Percentiles rank a stretch among this genome's conserved stretches.
Evolutionary conservation across 2,329 filamentous ascomycete species (phyloP).

Genomic region (Alternaria sp.): DNA sequence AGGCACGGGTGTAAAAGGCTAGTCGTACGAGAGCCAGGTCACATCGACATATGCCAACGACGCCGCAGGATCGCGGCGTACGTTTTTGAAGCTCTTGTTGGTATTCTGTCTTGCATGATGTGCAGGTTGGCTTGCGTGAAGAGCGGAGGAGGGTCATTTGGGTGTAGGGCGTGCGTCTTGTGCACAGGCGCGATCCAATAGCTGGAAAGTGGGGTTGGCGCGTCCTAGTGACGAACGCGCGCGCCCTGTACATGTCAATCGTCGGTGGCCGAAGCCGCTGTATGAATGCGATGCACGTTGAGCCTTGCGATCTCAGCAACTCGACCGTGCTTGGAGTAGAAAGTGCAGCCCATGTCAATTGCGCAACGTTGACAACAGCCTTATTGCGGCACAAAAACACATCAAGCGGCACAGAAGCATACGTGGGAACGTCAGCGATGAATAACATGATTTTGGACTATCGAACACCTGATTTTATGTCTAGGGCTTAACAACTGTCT

Average conservation of each 20-base stretch:
- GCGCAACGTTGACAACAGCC: neutral
- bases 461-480: neutral
- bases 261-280: neutral
- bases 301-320: neutral
- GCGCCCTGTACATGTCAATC: slow-evolving; percentile 14
- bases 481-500: slow-evolving; percentile 27
- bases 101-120: neutral
- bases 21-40: neutral
- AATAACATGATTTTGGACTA: neutral
- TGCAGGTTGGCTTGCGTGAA: neutral
- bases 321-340: neutral
- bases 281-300: neutral
- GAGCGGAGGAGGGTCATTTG: neutral
- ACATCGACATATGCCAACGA: neutral
- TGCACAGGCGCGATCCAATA: neutral
- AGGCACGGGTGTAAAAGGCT: neutral
- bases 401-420: neutral
- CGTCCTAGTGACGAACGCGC: neutral
- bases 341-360: neutral
- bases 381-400: neutral
- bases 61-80: neutral
- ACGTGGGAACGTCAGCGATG: neutral
- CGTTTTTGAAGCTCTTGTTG: neutral
- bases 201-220: neutral
- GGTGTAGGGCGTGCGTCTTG: slow-evolving; percentile 8